These are phyloP conservation scores for Geranium incanum DNA, from an alignment of 441 rosid genomes.

Conservation along the genomic window DNA sequence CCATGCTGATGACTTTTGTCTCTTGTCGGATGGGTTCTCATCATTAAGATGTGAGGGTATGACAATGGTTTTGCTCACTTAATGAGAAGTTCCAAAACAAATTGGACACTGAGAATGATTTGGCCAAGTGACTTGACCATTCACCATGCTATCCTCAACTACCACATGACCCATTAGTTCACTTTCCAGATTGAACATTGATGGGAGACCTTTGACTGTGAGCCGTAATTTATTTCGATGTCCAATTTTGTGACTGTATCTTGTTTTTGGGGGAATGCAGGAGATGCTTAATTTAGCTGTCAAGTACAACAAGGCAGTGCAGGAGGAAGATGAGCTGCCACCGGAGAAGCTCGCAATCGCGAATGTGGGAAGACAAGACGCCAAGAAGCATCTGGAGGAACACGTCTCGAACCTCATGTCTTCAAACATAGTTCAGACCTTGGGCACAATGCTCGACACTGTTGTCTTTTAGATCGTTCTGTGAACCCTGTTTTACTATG, in stretches of 20 bases:
- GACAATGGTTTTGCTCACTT: neutral
- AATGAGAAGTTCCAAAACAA: neutral
- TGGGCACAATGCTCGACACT: constrained; percentile 96
- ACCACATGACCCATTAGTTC: too few species aligned
- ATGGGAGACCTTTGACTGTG: neutral
- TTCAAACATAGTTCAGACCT: constrained; percentile 83
- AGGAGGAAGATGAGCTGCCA: constrained; percentile 91
- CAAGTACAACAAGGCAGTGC: constrained; percentile 90
- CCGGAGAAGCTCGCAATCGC: constrained; percentile 93
- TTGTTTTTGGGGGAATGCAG: constrained; percentile 33
- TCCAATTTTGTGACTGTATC: neutral
- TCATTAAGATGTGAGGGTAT: neutral
- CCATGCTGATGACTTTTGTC: neutral
- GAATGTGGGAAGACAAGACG: constrained; percentile 94
- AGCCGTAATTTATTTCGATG: neutral
- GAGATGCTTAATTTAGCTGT: constrained; percentile 78
- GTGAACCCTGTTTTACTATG: neutral
- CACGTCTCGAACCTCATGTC: constrained; percentile 93
- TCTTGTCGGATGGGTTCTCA: neutral
- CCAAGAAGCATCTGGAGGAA: constrained; percentile 93
- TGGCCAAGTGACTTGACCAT: neutral
- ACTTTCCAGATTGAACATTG: too few species aligned
- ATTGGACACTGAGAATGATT: neutral
- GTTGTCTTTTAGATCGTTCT: constrained; percentile 57
- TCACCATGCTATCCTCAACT: too few species aligned